These are phyloP conservation scores for Pueraria montana DNA, from an alignment of 306 rosid genomes.

Conservation along the genomic window DNA sequence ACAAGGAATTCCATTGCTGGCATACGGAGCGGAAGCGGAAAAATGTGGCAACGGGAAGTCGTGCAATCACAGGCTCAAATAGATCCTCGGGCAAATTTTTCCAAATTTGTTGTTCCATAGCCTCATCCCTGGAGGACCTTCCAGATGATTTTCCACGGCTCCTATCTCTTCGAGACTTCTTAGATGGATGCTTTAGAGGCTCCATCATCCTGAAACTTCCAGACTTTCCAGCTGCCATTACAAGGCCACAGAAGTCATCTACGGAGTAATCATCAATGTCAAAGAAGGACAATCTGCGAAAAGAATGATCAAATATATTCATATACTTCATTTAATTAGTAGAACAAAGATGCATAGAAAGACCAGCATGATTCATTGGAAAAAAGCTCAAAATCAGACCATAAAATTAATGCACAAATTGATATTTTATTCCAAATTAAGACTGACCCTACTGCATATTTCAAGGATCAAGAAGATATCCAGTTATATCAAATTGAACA, in stretches of 20 bases:
- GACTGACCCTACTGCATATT: slow-evolving; percentile 42
- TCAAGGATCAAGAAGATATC: slow-evolving; percentile 26
- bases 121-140: slow-evolving; percentile 55
- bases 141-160: slow-evolving; percentile 63
- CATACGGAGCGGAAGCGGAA: slow-evolving; percentile 88
- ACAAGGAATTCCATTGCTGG: slow-evolving; percentile 81
- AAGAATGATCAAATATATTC: slow-evolving; percentile 46
- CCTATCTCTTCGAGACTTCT: slow-evolving; percentile 71
- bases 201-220: slow-evolving; percentile 64
- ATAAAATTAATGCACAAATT: background rate
- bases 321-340: slow-evolving; percentile 22
- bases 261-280: slow-evolving; percentile 63
- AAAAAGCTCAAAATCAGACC: slow-evolving; percentile 1
- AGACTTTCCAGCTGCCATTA: slow-evolving; percentile 77
- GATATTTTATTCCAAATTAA: slow-evolving; percentile 49
- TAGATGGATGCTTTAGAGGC: slow-evolving; percentile 71
- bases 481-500: background rate
- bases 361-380: slow-evolving; percentile 6
- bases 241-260: slow-evolving; percentile 69
- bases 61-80: slow-evolving; percentile 82
- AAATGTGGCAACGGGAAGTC: slow-evolving; percentile 83
- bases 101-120: slow-evolving; percentile 84
- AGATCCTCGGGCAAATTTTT: slow-evolving; percentile 90
- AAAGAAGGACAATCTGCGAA: slow-evolving; percentile 66
- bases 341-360: slow-evolving; percentile 1